These are phyloP conservation scores for Zoysia matrella DNA, from an alignment of 202 grass and related monocot genomes.

Conservation along the genomic window DNA sequence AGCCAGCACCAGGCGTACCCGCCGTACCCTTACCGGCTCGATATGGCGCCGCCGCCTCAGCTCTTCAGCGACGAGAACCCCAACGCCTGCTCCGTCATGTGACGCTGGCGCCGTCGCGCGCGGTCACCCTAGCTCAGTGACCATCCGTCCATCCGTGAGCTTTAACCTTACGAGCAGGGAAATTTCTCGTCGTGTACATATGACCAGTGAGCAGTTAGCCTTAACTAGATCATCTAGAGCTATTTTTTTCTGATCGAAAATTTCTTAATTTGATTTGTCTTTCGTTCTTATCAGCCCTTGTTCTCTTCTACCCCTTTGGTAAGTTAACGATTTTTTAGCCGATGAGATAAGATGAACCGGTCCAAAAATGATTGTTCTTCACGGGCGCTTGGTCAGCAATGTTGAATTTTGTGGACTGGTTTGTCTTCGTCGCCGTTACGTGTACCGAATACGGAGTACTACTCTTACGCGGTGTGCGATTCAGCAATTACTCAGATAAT, in stretches of 20 bases:
- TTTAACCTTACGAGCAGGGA: conserved; percentile 10
- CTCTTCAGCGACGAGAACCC: conserved; percentile 98
- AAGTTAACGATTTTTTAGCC: neutral
- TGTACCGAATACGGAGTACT: neutral
- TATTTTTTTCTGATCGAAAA: conserved; percentile 12
- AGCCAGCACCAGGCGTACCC: conserved; percentile 20
- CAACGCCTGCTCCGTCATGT: conserved; percentile 91
- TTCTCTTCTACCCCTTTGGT: neutral
- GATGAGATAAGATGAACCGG: neutral
- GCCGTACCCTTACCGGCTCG: conserved; percentile 39
- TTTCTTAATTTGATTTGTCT: conserved; percentile 1
- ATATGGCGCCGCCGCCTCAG: conserved; percentile 74
- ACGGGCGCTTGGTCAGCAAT: conserved; percentile 10
- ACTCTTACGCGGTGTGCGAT: neutral
- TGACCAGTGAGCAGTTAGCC: conserved; percentile 9
- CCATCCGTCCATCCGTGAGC: neutral
- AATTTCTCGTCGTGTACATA: conserved; percentile 27
- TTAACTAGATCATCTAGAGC: neutral
- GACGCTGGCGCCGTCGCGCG: neutral
- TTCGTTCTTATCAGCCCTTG: neutral
- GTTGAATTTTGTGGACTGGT: conserved; percentile 36
- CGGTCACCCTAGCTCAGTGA: neutral
- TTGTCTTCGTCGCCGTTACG: conserved; percentile 9
- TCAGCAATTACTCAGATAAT: neutral
- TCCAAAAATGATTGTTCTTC: neutral